Evolutionary conservation across 1,284 basidiomycete genomes (phyloP), one percentile per base, ranked within the genome.

Genomic region (Tetrapyrgos nigripes): DNA sequence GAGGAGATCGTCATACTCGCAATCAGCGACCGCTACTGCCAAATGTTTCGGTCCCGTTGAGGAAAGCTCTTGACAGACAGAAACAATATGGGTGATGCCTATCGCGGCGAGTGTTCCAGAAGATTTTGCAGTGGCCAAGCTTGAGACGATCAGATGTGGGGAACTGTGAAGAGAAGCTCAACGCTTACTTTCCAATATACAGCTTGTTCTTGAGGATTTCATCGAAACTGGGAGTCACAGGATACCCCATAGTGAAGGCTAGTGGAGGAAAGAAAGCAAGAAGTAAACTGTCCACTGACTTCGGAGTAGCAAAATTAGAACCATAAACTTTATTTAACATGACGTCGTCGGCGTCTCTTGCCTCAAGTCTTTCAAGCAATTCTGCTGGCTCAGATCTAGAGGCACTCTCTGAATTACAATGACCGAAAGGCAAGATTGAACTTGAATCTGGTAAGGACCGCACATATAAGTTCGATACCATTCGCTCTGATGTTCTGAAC

Each of bases 1-100:
- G 17, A 88, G 79, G 27, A 88, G 74, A 58, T 88, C 82, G 44
- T 84, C 84, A 55, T 84, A 85, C 64, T 88, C 86, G 0, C 78
- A 77, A 66, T 88, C 87, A 45, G 86, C 71, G 2, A 89, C 79
- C 13, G 79, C 60, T 28, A 89, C 81, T 14, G 71, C 70, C 58
- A 85, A 65, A 59, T 83, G 81, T 48, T 78, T 75, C 0, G 73
- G 66, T 4, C 71, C 76, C 1, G 77, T 75, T 2, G 79, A 77
- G 1, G 77, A 70, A 59, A 77, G 78, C n/a, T 88, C 84, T 1
- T 77, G 80, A 62, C 86, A 88, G 46, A 87, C 83, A 11, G 87
- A 87, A 10, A 89, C 60, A 37, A 84, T 63, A 64, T 88, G 87
- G 0, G 87, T 85, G 55, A 85, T 83, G 24, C 79, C 79, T 17